A percentile compares a stretch with the other conserved stretches of the same genome.
Conservation (phyloP, 2,329 filamentous ascomycete species). For the Dissoconium aciculare region DNA sequence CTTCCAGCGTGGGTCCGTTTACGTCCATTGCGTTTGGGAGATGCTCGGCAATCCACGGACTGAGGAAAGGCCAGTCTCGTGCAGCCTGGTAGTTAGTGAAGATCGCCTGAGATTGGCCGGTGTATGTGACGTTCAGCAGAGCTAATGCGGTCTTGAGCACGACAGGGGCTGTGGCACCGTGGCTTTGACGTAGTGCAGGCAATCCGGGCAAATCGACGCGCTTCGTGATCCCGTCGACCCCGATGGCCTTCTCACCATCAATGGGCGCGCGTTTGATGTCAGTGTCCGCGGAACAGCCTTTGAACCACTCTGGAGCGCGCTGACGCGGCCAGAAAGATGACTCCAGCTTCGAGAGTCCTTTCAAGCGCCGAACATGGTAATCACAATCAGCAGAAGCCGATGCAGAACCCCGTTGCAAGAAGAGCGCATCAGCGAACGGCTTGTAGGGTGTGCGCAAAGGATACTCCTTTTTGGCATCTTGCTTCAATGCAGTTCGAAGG, state of each 20-base stretch:
- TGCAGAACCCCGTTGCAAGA: constrained; percentile 2
- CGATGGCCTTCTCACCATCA: constrained; percentile 16
- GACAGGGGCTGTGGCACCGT: constrained; percentile 22
- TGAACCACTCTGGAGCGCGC: constrained; percentile 21
- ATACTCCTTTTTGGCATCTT: too few relatives aligned
- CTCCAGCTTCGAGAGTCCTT: constrained; percentile 17
- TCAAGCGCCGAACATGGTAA: constrained; percentile 18
- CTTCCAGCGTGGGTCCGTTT: constrained; percentile 23
- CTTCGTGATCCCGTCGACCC: constrained; percentile 18
- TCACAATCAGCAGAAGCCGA: constrained; percentile 11
- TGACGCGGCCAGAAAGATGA: constrained; percentile 20
- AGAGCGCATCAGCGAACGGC: constrained; percentile 4
- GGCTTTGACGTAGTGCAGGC: constrained; percentile 18
- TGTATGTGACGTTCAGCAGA: constrained; percentile 18
- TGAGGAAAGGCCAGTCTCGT: constrained; percentile 21
- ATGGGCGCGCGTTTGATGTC: constrained; percentile 18
- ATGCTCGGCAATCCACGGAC: constrained; percentile 19
- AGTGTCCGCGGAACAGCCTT: too few relatives aligned
- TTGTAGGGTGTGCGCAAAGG: constrained; percentile 6
- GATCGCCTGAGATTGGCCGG: constrained; percentile 20
- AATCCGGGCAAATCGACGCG: constrained; percentile 18
- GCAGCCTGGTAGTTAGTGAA: constrained; percentile 23
- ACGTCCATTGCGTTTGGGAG: constrained; percentile 21
- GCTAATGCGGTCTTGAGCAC: constrained; percentile 22
- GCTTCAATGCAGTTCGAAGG: constrained; percentile 22